phyloP scores from a whole-genome alignment of 352 stramenopile genomes.

The Globisporangium canariense region DNA sequence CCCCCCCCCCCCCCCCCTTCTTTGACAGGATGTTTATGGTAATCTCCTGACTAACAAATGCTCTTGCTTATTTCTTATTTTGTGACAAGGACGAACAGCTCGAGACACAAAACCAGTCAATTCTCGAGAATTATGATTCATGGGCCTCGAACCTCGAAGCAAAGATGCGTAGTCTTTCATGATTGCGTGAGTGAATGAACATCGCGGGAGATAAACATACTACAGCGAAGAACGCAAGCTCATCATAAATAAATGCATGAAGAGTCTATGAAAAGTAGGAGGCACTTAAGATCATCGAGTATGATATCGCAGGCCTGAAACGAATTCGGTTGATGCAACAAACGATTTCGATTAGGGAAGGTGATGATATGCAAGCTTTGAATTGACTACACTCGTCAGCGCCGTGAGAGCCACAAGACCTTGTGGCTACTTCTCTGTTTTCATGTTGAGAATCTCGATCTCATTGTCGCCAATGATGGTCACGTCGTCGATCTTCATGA shows the following conservation, averaged over 20 bases:
- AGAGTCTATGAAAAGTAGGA: neutral
- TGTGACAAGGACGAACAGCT: constrained; percentile 3
- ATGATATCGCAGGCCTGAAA: neutral
- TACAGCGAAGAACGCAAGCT: neutral
- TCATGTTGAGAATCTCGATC: constrained; percentile 23
- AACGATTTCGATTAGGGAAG: neutral
- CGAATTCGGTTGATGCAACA: neutral
- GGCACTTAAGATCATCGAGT: neutral
- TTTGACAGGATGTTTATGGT: neutral
- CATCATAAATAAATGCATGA: neutral
- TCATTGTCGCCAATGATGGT: constrained; percentile 38
- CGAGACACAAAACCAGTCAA: constrained; percentile 23
- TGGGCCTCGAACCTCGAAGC: constrained; percentile 49
- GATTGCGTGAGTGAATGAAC: constrained; percentile 4
- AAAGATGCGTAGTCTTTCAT: constrained; percentile 43
- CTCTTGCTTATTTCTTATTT: neutral
- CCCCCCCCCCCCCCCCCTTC: neutral
- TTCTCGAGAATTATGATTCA: constrained; percentile 52
- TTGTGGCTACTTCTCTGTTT: constrained; percentile 7
- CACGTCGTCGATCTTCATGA: constrained; percentile 32
- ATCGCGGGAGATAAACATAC: neutral
- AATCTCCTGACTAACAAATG: neutral
- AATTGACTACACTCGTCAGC: neutral
- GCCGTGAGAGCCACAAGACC: neutral
- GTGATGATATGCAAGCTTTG: neutral